Evolutionary conservation across 2,329 filamentous ascomycete species (phyloP), one percentile per base, ranked within the genome.

Genomic region (Didymella keratinophila): DNA sequence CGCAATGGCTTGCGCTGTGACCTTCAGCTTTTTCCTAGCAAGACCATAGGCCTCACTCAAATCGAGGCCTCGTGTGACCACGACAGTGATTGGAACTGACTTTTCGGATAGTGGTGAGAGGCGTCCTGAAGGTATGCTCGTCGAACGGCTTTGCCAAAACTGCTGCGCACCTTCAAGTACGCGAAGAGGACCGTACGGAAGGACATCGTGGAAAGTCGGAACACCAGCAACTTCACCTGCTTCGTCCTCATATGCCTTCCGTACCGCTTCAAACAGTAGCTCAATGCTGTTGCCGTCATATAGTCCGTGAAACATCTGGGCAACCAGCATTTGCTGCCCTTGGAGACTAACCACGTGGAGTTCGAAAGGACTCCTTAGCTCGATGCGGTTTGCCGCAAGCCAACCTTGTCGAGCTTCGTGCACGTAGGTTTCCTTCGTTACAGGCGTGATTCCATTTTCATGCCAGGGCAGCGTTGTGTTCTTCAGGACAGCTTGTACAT

Each of bases 251-350:
- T 91, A 92, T 4, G 81, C 77, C 3, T 78, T 68, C 27, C 79
- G 76, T 2, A 96, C 80, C 20, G 82, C 77, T 3, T 84, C 72
- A 20, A 96, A 81, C 37, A 96, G 82, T 23, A 92, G 74, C 1
- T 84, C 82, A 37, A 96, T 83, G 60, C 92, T 94, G 63, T 85
- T 89, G 1, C 92, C 93, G 75, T 97, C 93, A 67, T 97, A 97
- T 0, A 97, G 75, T 0, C 86, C 92, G 72, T 97, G 93, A 76
- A 97, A 96, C 0, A 96, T 87, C 44, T 89, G 84, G 2, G 96
- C 68, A 2, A 82, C 76, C 30, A 96, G 76, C 0, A 81, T 62
- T 7, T 68, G 69, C 14, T 62, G 63, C 1, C 61, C 54, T 5
- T 71, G 61, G 10, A 71, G 70, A 25, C 64, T 67, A 6, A 86